Base-by-base conservation (phyloP, 2,329 filamentous ascomycete species). In the Pseudovirgaria hyperparasitica region DNA sequence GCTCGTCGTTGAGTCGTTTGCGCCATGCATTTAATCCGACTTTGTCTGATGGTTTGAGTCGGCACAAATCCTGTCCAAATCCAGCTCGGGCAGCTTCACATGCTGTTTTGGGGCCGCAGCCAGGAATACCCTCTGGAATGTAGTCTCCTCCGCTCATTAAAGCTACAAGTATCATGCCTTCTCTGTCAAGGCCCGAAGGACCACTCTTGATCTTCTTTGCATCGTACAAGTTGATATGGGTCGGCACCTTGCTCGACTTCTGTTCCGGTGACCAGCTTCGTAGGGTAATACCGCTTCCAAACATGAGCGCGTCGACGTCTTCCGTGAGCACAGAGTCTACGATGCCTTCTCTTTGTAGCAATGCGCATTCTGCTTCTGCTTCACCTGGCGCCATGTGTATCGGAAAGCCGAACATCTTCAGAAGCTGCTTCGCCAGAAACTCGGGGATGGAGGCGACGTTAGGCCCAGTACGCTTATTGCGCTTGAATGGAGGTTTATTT, bases 261-360 rank as follows among this genome's bases (percentile, higher is more conserved):
- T 64, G 66, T 46, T 92, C 82, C 3, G 80, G 68, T 0, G 81
- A 81, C 76, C 82, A 94, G 42, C 84, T 87, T 26, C 84, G 70
- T 22, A 94, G 57, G 0, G 80, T 87, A 19, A 72, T 57, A 0
- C 70, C 75, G 36, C 84, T 90, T 2, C 90, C 90, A 57, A 96
- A 96, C 87, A 96, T 96, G 43, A 96, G 70, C 2, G 87, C 90
- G 49, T 98, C 90, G 22, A 94, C 85, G 60, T 98, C 90, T 50
- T 98, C 86, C 50, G 82, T 94, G 41, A 98, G 63, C 2, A 96
- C 90, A 0, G 82, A 87, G 52, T 98, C 90, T 1, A 93, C 86
- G 6, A 93, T 62, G 1, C 27, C 30, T n/a, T n/a, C n/a, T n/a
- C n/a, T n/a, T n/a, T n/a, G n/a, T n/a, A n/a, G n/a, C n/a, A n/a